Conservation (phyloP, 305 asterid species). For the Fraxinus floribunda region DNA sequence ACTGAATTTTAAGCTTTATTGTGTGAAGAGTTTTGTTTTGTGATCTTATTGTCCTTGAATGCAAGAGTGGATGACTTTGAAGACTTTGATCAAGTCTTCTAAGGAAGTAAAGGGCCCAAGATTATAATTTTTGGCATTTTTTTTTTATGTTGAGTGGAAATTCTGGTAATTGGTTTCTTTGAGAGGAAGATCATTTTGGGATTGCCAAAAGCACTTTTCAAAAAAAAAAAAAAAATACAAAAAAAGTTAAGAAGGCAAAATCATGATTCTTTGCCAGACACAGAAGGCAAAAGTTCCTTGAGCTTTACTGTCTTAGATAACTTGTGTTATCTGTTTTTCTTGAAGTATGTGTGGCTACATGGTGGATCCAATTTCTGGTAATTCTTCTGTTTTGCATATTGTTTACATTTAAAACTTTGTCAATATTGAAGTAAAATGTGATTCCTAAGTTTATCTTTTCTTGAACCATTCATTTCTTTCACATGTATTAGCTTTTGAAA, state of each 20-base stretch:
- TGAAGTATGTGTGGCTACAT: conserved; percentile 24
- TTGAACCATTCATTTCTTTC: neutral
- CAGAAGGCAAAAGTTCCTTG: conserved; percentile 30
- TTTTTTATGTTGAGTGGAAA: neutral
- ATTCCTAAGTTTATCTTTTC: neutral
- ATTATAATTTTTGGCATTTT: neutral
- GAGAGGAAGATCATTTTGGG: conserved; percentile 22
- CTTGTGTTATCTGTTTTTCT: conserved; percentile 22
- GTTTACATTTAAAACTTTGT: neutral
- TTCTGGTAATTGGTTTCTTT: conserved; percentile 9
- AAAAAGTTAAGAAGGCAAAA: conserved; percentile 6
- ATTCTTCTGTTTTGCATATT: neutral
- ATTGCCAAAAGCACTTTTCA: conserved; percentile 8
- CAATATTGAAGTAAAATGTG: conserved; percentile 19
- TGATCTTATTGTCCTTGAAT: neutral
- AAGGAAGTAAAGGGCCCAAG: neutral
- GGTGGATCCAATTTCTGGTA: conserved; percentile 14
- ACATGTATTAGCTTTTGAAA: neutral
- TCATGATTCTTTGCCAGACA: conserved; percentile 34
- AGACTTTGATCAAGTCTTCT: conserved; percentile 16
- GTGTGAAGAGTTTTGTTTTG: neutral
- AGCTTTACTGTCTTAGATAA: conserved; percentile 26
- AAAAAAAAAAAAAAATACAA: neutral
- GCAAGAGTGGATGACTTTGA: conserved; percentile 2
- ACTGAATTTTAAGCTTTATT: conserved; percentile 8